These are phyloP conservation scores for Leishmania arabica DNA, from an alignment of 208 protist genomes.

Conservation along the genomic window DNA sequence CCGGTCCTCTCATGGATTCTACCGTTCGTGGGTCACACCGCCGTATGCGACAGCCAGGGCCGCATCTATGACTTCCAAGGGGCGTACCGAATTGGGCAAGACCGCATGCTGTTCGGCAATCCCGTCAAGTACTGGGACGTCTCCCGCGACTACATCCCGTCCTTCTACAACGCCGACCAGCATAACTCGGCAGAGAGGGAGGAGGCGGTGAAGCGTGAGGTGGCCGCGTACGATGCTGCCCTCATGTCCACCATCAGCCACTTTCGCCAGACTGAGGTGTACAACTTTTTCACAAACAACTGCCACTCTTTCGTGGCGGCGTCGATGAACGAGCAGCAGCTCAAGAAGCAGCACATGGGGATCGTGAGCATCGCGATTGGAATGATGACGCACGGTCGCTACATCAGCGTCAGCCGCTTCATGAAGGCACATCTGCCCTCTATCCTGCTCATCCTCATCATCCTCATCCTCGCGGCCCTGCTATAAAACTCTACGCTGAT, in stretches of 20 bases:
- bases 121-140: constrained; percentile 85
- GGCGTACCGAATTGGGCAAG: constrained; percentile 73
- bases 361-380: constrained; percentile 45
- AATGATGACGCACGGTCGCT: constrained; percentile 48
- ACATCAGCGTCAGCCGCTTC: constrained; percentile 33
- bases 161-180: constrained; percentile 42
- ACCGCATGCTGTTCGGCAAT: constrained; percentile 91
- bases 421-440: constrained; percentile 44
- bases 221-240: constrained; percentile 62
- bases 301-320: constrained; percentile 83
- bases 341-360: constrained; percentile 47
- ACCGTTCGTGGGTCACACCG: constrained; percentile 92
- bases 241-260: constrained; percentile 41
- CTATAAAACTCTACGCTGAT: background rate
- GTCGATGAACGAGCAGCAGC: constrained; percentile 43
- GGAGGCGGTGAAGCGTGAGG: constrained; percentile 34
- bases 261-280: constrained; percentile 67
- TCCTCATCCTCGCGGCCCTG: constrained; percentile 10
- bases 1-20: constrained; percentile 89
- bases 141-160: constrained; percentile 54
- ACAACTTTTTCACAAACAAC: constrained; percentile 93
- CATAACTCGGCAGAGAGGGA: constrained; percentile 12
- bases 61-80: constrained; percentile 93
- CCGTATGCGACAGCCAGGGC: constrained; percentile 85
- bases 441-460: constrained; percentile 15